Percentiles rank a stretch among this genome's conserved stretches.
Evolutionary conservation across 176 grass and related monocot genomes (phyloP).

Genomic region (Oryza punctata): DNA sequence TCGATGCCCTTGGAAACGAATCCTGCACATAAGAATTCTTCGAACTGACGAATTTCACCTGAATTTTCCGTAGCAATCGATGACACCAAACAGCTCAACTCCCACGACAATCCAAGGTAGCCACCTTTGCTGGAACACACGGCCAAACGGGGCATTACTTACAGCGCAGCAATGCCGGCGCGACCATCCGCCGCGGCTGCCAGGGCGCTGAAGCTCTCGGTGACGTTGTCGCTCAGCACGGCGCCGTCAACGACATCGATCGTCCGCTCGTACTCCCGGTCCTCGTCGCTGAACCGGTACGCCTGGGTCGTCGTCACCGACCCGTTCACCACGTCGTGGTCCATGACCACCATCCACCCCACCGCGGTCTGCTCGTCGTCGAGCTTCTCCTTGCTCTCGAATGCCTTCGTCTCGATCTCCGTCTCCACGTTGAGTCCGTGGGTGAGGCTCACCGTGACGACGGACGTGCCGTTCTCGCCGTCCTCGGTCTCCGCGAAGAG

Average conservation of each 20-base stretch:
- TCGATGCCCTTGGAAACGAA: not conserved
- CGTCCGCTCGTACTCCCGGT: slow-evolving; percentile 32
- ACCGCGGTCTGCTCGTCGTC: slow-evolving; percentile 61
- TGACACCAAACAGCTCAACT: not conserved
- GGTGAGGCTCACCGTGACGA: slow-evolving; percentile 53
- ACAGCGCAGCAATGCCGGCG: slow-evolving; percentile 9
- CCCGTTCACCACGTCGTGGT: slow-evolving; percentile 71
- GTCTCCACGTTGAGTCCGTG: slow-evolving; percentile 56
- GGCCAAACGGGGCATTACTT: not conserved
- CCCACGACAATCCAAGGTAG: not conserved
- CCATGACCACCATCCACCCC: slow-evolving; percentile 78
- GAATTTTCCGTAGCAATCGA: not conserved
- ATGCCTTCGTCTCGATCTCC: slow-evolving; percentile 3
- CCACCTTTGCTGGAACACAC: not conserved
- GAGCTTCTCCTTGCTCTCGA: slow-evolving; percentile 18
- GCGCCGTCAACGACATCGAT: slow-evolving; percentile 58
- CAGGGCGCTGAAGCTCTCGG: slow-evolving; percentile 35
- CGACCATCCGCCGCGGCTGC: too few species aligned
- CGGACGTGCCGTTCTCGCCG: slow-evolving; percentile 54
- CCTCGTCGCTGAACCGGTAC: slow-evolving; percentile 60
- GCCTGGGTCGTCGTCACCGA: slow-evolving; percentile 52
- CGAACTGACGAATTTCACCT: not conserved
- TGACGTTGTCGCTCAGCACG: slow-evolving; percentile 70
- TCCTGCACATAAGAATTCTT: not conserved
- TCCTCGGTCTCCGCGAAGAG: slow-evolving; percentile 45